A percentile compares a stretch with the other conserved stretches of the same genome.
Evolutionary conservation across 2,329 filamentous ascomycete genomes (phyloP).

Genomic region (Fusarium sp.): DNA sequence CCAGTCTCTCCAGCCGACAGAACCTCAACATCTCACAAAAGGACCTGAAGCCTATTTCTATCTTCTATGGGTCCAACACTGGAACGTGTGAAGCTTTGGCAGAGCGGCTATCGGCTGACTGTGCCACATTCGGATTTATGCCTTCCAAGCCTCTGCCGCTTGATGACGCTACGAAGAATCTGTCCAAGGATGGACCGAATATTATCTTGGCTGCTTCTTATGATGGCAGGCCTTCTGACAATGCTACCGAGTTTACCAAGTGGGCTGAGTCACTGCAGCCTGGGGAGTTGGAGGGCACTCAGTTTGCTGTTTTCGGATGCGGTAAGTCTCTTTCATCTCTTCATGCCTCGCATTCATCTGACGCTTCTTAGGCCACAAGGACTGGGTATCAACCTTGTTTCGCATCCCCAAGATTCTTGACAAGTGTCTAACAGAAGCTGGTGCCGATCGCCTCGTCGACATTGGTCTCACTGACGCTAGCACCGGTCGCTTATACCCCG

Average conservation of each 20-base stretch:
- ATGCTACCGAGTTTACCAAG: background rate
- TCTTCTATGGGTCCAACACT: background rate
- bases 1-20: background rate
- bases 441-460: constrained; percentile 48
- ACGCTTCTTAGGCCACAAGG: constrained; percentile 31
- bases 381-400: constrained; percentile 72
- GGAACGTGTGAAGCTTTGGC: constrained; percentile 4
- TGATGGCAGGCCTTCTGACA: background rate
- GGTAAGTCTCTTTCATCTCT: background rate
- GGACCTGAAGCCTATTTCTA: background rate
- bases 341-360: background rate
- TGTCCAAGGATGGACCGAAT: background rate
- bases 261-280: background rate
- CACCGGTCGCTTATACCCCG: constrained; percentile 70
- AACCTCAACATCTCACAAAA: background rate
- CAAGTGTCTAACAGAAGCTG: constrained; percentile 53
- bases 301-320: constrained; percentile 2
- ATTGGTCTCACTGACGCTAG: constrained; percentile 69
- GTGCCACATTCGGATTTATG: background rate
- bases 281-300: background rate
- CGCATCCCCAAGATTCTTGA: constrained; percentile 71
- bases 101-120: background rate
- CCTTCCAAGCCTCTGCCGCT: background rate
- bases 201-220: background rate
- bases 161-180: background rate